Base-by-base conservation (phyloP, 78 protist species). In the Protostelium mycophagum region DNA sequence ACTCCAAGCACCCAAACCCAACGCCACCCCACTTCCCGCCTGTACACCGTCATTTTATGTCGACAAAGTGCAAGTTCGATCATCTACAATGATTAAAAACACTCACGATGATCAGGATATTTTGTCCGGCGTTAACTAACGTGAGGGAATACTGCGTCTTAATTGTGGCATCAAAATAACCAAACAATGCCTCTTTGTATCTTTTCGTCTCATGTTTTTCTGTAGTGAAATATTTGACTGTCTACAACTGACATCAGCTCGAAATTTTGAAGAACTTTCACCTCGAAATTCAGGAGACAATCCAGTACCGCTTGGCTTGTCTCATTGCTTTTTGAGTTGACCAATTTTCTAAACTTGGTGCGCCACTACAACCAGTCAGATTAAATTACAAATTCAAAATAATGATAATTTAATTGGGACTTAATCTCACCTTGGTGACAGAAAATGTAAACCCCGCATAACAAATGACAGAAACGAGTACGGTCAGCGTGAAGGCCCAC, bases 11-110 rank as follows among this genome's bases (percentile, higher is more conserved):
- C 89, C 39, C 39, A 31, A n/a, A n/a, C n/a, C 92, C 63, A 97
- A 38, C 28, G 95, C 97, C 38, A 97, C 91, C 84, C 94, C 98
- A 36, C 97, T 97, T 10, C 96, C 94, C 0, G 96, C 95, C 85
- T 95, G 38, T 25, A 85, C 31, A 23, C 97, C 96, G 38, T 86
- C 85, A n/a, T n/a, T n/a, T n/a, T n/a, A n/a, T n/a, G n/a, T n/a
- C n/a, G n/a, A n/a, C 28, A 36, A 38, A 0, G 95, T 91, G 9
- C 95, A 92, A 0, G 89, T 29, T 0, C 91, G 91, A 1, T 94
- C 84, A 93, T 96, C 38, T 23, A 91, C 16, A 97, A 97, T 96
- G 35, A 96, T 87, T n/a, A 86, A 89, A 29, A 97, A 38, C n/a
- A n/a, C 92, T 93, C 36, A 89, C 35, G 83, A 35, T 87, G 83